Percentiles rank a stretch among this genome's conserved stretches.
These are phyloP conservation scores for Amauroascus niger DNA, from an alignment of 2,329 filamentous ascomycete species.

Conservation along the genomic window DNA sequence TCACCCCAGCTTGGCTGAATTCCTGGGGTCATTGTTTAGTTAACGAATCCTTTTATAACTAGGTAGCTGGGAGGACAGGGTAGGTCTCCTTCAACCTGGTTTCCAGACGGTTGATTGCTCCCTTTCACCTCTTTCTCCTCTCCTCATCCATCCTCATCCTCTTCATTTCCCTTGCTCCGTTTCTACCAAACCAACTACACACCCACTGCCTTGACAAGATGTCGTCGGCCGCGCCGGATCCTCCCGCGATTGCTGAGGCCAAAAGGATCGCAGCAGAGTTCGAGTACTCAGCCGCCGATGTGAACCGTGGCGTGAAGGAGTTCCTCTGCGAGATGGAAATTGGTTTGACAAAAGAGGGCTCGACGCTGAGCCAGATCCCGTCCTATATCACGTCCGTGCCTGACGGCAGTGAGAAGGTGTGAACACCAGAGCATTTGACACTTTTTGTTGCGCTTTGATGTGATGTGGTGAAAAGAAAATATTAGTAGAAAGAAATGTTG, in stretches of 20 bases:
- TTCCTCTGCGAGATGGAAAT: slow-evolving; percentile 83
- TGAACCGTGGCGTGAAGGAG: slow-evolving; percentile 72
- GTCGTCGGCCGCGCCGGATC: slow-evolving; percentile 18
- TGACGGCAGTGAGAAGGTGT: slow-evolving; percentile 93
- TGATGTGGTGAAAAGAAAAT: not conserved
- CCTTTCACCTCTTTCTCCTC: not conserved
- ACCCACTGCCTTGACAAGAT: slow-evolving; percentile 3
- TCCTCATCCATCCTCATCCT: not conserved
- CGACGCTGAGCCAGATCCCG: slow-evolving; percentile 87
- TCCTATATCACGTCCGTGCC: slow-evolving; percentile 94
- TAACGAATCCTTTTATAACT: too few relatives aligned
- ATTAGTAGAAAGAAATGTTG: not conserved
- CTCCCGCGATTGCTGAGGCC: slow-evolving; percentile 54
- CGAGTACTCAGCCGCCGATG: slow-evolving; percentile 66
- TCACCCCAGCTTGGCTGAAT: not conserved
- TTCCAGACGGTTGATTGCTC: not conserved
- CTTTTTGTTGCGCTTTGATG: not conserved
- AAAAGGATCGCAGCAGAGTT: slow-evolving; percentile 75
- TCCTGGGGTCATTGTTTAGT: too few relatives aligned
- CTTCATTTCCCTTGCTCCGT: not conserved
- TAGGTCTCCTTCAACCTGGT: not conserved
- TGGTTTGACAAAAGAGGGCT: slow-evolving; percentile 66
- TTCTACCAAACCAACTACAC: not conserved
- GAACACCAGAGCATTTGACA: not conserved
- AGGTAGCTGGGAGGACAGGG: too few relatives aligned